These are phyloP conservation scores for Cercospora sojina DNA, from an alignment of 2,329 filamentous ascomycete genomes.

Conservation along the genomic window DNA sequence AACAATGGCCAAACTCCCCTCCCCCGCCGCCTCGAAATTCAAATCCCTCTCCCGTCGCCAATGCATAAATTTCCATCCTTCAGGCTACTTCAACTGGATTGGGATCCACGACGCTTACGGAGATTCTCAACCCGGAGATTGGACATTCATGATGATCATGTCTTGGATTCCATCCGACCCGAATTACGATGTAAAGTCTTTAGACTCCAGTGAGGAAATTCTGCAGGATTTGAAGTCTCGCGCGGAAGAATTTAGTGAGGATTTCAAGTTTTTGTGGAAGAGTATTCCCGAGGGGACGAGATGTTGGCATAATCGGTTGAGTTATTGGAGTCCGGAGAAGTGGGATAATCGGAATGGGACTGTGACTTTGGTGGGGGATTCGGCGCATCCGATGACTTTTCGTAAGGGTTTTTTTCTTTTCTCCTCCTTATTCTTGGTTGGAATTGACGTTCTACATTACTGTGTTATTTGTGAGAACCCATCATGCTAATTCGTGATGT, in stretches of 20 bases:
- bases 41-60: conserved; percentile 16
- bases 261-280: conserved; percentile 19
- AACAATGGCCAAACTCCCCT: conserved; percentile 20
- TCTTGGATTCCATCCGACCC: conserved; percentile 17
- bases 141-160: conserved; percentile 28
- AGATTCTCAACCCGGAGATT: conserved; percentile 16
- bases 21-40: conserved; percentile 18
- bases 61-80: conserved; percentile 22
- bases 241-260: conserved; percentile 19
- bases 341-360: conserved; percentile 34
- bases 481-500: conserved; percentile 9
- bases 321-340: conserved; percentile 27
- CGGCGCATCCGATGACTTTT: conserved; percentile 47
- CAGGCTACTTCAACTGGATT: conserved; percentile 26
- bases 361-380: conserved; percentile 39
- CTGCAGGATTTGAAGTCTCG: conserved; percentile 19
- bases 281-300: conserved; percentile 22
- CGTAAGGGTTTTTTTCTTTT: conserved; percentile 13
- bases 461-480: background rate
- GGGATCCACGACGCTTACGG: conserved; percentile 23
- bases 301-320: conserved; percentile 25
- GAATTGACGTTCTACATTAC: no score
- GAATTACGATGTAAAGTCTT: background rate
- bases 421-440: background rate
- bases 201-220: conserved; percentile 13